Conservation (phyloP, 2,329 filamentous ascomycete genomes). For the Polychaeton citri region DNA sequence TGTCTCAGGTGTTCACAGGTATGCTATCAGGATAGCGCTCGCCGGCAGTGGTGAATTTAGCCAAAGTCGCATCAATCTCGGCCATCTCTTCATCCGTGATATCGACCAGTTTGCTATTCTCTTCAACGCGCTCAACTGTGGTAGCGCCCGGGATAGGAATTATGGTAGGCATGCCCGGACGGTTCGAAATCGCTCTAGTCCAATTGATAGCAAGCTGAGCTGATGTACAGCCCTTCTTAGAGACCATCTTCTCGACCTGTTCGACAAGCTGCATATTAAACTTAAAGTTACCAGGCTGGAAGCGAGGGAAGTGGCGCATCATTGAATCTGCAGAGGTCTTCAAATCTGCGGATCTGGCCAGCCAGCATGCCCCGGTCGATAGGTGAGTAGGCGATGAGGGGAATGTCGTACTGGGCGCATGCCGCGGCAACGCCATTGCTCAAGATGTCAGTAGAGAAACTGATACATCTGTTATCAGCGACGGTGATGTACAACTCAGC, state of each 20-base stretch:
- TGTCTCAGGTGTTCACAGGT: no score
- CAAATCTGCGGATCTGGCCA: conserved; percentile 29
- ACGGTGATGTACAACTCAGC: no score
- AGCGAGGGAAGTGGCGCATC: conserved; percentile 40
- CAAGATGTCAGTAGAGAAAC: conserved; percentile 18
- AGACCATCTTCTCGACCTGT: conserved; percentile 46
- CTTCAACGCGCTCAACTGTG: conserved; percentile 40
- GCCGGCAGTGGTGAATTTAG: conserved; percentile 36
- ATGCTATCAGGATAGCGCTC: conserved; percentile 39
- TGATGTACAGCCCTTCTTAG: conserved; percentile 44
- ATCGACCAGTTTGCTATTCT: conserved; percentile 43
- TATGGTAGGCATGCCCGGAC: conserved; percentile 42
- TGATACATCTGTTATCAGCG: no score
- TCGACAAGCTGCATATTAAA: conserved; percentile 51
- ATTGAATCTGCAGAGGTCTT: conserved; percentile 46
- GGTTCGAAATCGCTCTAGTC: conserved; percentile 38
- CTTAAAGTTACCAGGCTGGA: conserved; percentile 49
- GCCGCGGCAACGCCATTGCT: conserved; percentile 35
- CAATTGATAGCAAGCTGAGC: conserved; percentile 56
- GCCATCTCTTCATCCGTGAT: conserved; percentile 38
- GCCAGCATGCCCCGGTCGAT: conserved; percentile 14
- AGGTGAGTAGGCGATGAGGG: conserved; percentile 8
- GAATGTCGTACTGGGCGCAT: conserved; percentile 34
- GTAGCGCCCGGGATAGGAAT: conserved; percentile 56
- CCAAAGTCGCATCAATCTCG: conserved; percentile 38